A percentile compares a stretch with the other conserved stretches of the same genome.
These are phyloP conservation scores for Biscutella laevigata DNA, from an alignment of 441 rosid genomes.

Conservation along the genomic window DNA sequence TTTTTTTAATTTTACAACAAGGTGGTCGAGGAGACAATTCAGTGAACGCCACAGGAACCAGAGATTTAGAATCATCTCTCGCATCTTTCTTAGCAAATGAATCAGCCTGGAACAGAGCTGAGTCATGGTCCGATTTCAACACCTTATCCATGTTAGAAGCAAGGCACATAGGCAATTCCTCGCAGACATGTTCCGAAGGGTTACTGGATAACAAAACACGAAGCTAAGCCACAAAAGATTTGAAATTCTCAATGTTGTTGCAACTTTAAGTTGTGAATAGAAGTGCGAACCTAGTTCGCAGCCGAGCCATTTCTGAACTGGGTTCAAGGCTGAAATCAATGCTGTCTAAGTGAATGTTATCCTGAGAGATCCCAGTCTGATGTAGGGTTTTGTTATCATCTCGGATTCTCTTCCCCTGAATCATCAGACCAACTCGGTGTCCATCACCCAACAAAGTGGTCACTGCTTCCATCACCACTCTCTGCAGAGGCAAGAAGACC, in stretches of 20 bases:
- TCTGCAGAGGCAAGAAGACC: conserved; percentile 36
- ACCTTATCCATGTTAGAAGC: conserved; percentile 31
- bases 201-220: conserved; percentile 36
- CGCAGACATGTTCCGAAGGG: conserved; percentile 29
- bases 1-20: conserved; percentile 46
- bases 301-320: conserved; percentile 36
- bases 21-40: conserved; percentile 15
- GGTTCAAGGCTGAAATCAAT: conserved; percentile 87
- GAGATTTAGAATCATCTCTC: conserved; percentile 48
- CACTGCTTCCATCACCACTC: conserved; percentile 92
- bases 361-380: conserved; percentile 80
- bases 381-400: conserved; percentile 80
- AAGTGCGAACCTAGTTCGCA: conserved; percentile 45
- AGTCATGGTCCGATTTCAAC: conserved; percentile 58
- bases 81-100: conserved; percentile 32
- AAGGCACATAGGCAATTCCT: conserved; percentile 29
- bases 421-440: conserved; percentile 69
- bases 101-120: conserved; percentile 46
- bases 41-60: conserved; percentile 37
- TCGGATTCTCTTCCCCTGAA: conserved; percentile 83
- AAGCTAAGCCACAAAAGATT: background rate
- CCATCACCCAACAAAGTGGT: conserved; percentile 71
- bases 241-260: background rate
- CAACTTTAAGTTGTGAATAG: background rate
- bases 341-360: conserved; percentile 38